These are phyloP conservation scores for Phytophthora idaei DNA, from an alignment of 352 stramenopile genomes.

Conservation along the genomic window DNA sequence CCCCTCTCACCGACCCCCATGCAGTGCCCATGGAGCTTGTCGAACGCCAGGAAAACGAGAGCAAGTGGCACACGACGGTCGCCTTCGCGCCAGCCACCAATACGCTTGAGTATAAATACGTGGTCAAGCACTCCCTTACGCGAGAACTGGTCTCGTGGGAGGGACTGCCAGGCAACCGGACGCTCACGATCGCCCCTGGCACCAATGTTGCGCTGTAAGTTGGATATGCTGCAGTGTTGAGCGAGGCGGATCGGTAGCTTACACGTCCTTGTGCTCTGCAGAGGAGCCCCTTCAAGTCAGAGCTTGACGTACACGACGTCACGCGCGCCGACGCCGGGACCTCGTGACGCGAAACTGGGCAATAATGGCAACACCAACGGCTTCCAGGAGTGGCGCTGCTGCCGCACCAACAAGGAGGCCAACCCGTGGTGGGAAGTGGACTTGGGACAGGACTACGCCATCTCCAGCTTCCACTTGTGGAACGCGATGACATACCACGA, in stretches of 20 bases:
- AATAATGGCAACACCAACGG: slow-evolving; percentile 76
- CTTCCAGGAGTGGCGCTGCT: slow-evolving; percentile 71
- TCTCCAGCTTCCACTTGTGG: slow-evolving; percentile 67
- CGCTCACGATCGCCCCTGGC: slow-evolving; percentile 46
- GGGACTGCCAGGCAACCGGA: slow-evolving; percentile 70
- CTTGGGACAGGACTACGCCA: slow-evolving; percentile 35
- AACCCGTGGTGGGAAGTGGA: slow-evolving; percentile 83
- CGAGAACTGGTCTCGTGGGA: slow-evolving; percentile 72
- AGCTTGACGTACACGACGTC: slow-evolving; percentile 63
- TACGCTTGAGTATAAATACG: slow-evolving; percentile 84
- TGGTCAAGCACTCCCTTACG: slow-evolving; percentile 48
- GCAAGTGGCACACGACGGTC: slow-evolving; percentile 45
- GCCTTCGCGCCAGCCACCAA: slow-evolving; percentile 25
- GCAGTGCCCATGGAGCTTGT: slow-evolving; percentile 57
- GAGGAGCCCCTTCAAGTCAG: slow-evolving; percentile 33
- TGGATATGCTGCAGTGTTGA: neutral
- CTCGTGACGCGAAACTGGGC: slow-evolving; percentile 49
- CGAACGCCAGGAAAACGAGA: slow-evolving; percentile 35
- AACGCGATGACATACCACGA: slow-evolving; percentile 79
- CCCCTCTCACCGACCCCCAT: slow-evolving; percentile 1
- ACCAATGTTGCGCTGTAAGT: slow-evolving; percentile 69
- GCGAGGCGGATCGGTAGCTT: neutral
- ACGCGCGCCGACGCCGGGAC: slow-evolving; percentile 44
- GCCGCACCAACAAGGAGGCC: slow-evolving; percentile 58
- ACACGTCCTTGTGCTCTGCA: slow-evolving; percentile 6